Percentiles rank a stretch among this genome's conserved stretches.
phyloP scores from a whole-genome alignment of 208 protist species.

The Acanthamoeba quina region DNA sequence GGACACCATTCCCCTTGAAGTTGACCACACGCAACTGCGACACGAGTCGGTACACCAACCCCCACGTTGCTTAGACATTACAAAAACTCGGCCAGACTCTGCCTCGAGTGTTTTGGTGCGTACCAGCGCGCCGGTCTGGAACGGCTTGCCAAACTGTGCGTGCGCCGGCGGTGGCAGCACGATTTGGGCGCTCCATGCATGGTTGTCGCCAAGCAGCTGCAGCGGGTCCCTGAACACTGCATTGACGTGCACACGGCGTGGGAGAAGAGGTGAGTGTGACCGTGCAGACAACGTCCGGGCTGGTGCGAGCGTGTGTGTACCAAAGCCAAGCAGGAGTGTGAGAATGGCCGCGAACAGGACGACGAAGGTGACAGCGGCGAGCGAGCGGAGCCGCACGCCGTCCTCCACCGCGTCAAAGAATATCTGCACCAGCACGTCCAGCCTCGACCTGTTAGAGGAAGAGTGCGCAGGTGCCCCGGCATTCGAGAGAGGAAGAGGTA shows the following conservation, averaged over 20 bases:
- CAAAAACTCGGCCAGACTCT: too few relatives aligned
- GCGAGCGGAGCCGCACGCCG: slow-evolving; percentile 8
- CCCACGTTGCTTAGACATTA: too few relatives aligned
- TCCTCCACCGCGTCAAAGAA: slow-evolving; percentile 35
- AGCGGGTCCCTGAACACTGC: slow-evolving; percentile 42
- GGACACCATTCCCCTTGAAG: slow-evolving; percentile 39
- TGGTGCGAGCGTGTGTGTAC: too few relatives aligned
- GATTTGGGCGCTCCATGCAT: background rate
- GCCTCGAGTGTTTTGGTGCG: too few relatives aligned
- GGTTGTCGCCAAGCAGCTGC: slow-evolving; percentile 13
- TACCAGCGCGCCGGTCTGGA: background rate
- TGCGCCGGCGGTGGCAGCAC: background rate
- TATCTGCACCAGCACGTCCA: too few relatives aligned
- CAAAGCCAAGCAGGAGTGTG: background rate
- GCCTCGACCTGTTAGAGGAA: too few relatives aligned
- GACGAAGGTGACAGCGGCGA: slow-evolving; percentile 4
- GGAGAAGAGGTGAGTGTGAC: background rate
- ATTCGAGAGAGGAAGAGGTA: too few relatives aligned
- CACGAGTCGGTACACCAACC: background rate
- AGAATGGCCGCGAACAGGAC: slow-evolving; percentile 14
- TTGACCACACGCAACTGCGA: slow-evolving; percentile 14
- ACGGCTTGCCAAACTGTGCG: background rate
- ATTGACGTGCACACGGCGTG: background rate
- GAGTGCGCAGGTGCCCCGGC: too few relatives aligned
- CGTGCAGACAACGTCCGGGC: too few relatives aligned